Evolutionary conservation across 2,329 filamentous ascomycete species (phyloP).

Genomic region (Trichoderma polysporum): DNA sequence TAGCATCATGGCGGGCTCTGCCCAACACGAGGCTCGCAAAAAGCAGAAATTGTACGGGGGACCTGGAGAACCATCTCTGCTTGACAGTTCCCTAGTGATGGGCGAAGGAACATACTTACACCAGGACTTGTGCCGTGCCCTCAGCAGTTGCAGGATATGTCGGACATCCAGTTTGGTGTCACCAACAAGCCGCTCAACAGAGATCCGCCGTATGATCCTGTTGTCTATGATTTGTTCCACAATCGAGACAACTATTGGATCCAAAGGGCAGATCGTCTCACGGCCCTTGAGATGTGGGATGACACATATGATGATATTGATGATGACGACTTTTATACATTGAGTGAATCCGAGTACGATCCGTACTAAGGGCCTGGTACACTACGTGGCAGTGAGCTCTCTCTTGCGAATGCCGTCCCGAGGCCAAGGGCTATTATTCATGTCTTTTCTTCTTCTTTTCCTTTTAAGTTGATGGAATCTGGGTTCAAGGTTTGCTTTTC

Average conservation of each 20-base stretch:
- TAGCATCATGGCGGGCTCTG: not conserved
- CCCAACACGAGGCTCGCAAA: not conserved
- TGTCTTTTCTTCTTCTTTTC: not conserved
- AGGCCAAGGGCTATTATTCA: not conserved
- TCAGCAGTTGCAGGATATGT: not conserved
- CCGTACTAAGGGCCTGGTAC: not conserved
- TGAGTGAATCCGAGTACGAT: not conserved
- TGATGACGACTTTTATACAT: not conserved
- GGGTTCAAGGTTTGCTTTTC: not conserved
- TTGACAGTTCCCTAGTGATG: not conserved
- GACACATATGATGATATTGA: not conserved
- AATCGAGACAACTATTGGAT: slow-evolving; percentile 26
- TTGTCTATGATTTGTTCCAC: slow-evolving; percentile 27
- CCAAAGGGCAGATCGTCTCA: slow-evolving; percentile 23
- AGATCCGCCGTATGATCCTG: slow-evolving; percentile 23
- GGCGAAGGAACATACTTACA: not conserved
- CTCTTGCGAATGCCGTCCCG: not conserved
- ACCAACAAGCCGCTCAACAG: not conserved
- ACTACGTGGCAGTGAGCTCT: not conserved
- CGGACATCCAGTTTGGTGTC: not conserved
- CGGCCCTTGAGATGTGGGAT: slow-evolving; percentile 33
- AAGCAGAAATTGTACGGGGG: not conserved
- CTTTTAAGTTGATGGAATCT: not conserved
- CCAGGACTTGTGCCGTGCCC: not conserved
- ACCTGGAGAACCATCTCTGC: not conserved